A percentile compares a stretch with the other conserved stretches of the same genome.
Evolutionary conservation across 495 filamentous ascomycete genomes (phyloP).

Genomic region (Penicillium paxilli): DNA sequence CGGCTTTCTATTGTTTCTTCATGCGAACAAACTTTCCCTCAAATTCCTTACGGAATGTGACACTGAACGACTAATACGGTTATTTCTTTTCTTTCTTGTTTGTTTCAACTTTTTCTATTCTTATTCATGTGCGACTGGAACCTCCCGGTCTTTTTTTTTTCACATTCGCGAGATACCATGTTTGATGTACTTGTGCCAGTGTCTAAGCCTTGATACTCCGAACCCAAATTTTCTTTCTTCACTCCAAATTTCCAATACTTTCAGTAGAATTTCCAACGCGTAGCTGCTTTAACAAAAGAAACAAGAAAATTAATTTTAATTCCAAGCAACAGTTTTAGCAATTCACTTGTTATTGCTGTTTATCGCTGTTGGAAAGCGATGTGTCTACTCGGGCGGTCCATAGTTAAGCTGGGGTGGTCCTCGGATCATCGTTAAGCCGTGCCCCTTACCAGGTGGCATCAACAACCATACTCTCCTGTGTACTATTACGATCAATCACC

Average conservation of each 20-base stretch:
- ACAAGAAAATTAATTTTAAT: too few relatives aligned
- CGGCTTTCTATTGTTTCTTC: conserved; percentile 14
- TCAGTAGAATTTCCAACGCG: too few relatives aligned
- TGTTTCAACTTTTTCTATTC: not conserved
- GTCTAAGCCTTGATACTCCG: conserved; percentile 15
- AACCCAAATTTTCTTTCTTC: conserved; percentile 8
- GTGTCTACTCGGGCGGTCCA: too few relatives aligned
- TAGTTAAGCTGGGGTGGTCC: conserved; percentile 1
- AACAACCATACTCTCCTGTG: conserved; percentile 31
- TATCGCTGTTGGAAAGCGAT: too few relatives aligned
- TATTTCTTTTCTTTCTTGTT: not conserved
- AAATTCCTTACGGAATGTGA: conserved; percentile 6
- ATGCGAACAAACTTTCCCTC: conserved; percentile 12
- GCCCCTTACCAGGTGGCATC: conserved; percentile 35
- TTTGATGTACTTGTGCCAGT: conserved; percentile 20
- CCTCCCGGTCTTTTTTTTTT: conserved; percentile 19
- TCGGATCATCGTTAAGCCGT: conserved; percentile 26
- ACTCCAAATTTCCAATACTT: not conserved
- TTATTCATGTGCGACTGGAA: conserved; percentile 5
- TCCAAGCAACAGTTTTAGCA: too few relatives aligned
- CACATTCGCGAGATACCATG: conserved; percentile 31
- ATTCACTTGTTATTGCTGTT: too few relatives aligned
- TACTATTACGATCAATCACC: conserved; percentile 22
- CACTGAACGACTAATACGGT: conserved; percentile 23
- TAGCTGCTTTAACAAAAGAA: too few relatives aligned